Evolutionary conservation across 1,139 yeast genomes (phyloP).

Genomic region (Taiozyma sp.): DNA sequence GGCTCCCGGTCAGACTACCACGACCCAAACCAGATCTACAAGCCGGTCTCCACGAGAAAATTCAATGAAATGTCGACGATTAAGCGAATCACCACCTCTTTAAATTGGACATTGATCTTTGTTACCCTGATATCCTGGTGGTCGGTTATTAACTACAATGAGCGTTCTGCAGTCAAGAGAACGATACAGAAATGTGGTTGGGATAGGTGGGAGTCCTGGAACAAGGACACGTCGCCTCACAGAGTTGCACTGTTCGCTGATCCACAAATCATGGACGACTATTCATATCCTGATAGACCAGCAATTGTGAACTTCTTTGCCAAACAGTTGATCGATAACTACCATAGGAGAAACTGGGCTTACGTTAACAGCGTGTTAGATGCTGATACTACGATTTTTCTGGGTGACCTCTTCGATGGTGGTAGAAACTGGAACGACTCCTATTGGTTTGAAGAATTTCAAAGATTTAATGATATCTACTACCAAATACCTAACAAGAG

Average conservation of each 20-base stretch:
- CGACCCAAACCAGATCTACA: not conserved
- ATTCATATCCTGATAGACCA: slow-evolving; percentile 61
- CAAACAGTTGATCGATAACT: slow-evolving; percentile 54
- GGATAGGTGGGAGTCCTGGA: slow-evolving; percentile 61
- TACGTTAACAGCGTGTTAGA: slow-evolving; percentile 52
- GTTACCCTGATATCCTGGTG: slow-evolving; percentile 36
- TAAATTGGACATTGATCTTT: slow-evolving; percentile 7
- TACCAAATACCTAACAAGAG: slow-evolving; percentile 40
- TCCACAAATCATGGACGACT: slow-evolving; percentile 84
- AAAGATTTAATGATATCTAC: slow-evolving; percentile 64
- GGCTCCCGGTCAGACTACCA: not conserved
- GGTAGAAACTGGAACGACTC: slow-evolving; percentile 82
- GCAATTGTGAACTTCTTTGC: slow-evolving; percentile 41
- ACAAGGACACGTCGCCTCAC: slow-evolving; percentile 37
- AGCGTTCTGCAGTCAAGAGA: slow-evolving; percentile 48
- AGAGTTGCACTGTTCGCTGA: slow-evolving; percentile 79
- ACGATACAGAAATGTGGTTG: slow-evolving; percentile 54
- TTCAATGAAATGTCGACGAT: not conserved
- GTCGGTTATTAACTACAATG: slow-evolving; percentile 50
- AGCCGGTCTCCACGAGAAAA: slow-evolving; percentile 1
- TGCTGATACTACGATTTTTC: slow-evolving; percentile 73
- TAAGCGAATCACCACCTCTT: not conserved
- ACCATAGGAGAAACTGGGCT: slow-evolving; percentile 73
- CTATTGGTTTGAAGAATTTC: slow-evolving; percentile 70
- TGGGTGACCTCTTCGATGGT: slow-evolving; percentile 94